These are phyloP conservation scores for Scheffersomyces segobiensis DNA, from an alignment of 1,139 yeast species.

Conservation along the genomic window DNA sequence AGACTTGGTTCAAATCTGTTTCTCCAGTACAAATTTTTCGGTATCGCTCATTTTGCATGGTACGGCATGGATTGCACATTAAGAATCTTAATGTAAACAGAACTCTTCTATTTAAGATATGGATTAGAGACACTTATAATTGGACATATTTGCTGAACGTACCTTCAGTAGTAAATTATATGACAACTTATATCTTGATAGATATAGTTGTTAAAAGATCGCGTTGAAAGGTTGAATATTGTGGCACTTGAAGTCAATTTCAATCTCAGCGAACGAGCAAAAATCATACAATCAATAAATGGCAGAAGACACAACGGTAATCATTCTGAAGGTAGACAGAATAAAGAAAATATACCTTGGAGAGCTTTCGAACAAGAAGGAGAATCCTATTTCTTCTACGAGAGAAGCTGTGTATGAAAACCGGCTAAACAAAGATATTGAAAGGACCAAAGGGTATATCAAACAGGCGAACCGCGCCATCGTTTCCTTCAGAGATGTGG, in stretches of 20 bases:
- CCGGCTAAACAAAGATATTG: slow-evolving; percentile 30
- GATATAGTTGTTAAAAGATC: background rate
- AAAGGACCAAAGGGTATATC: slow-evolving; percentile 23
- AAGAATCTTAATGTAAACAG: background rate
- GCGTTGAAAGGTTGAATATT: background rate
- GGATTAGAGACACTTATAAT: background rate
- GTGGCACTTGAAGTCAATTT: background rate
- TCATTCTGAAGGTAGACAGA: background rate
- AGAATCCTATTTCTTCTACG: background rate
- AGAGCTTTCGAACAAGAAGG: background rate
- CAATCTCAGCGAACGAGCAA: background rate
- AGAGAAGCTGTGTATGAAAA: slow-evolving; percentile 18
- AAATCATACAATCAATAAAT: too few relatives aligned
- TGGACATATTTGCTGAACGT: background rate
- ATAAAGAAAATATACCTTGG: background rate
- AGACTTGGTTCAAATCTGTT: background rate
- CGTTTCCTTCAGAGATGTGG: slow-evolving; percentile 7
- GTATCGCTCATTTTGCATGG: background rate
- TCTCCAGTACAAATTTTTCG: background rate
- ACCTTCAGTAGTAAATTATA: background rate
- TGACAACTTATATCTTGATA: too few relatives aligned
- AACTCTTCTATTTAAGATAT: background rate
- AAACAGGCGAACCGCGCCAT: slow-evolving; percentile 33
- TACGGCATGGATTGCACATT: background rate
- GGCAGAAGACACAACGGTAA: background rate